Conservation (phyloP, 495 filamentous ascomycete genomes). For the Tuber microsphaerosporum region DNA sequence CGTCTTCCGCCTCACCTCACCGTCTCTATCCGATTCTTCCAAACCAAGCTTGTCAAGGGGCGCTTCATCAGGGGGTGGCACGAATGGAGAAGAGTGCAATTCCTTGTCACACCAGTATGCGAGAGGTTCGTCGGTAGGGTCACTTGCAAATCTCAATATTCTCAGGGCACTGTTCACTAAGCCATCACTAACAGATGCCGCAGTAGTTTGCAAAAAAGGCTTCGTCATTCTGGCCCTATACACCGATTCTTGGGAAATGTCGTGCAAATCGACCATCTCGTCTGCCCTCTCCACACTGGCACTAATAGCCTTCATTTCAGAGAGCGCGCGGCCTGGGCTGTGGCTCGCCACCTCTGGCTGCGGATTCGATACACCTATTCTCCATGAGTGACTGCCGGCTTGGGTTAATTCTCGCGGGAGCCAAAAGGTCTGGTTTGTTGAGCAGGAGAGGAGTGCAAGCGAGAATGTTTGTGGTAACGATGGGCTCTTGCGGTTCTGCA, state of each 20-base stretch:
- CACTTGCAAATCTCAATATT: not conserved
- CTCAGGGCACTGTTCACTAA: not conserved
- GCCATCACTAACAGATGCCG: not conserved
- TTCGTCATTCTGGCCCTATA: constrained; percentile 24
- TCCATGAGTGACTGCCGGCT: not conserved
- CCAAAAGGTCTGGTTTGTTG: constrained; percentile 11
- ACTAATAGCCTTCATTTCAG: constrained; percentile 19
- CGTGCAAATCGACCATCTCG: not conserved
- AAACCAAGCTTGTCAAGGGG: not conserved
- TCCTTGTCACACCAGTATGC: not conserved
- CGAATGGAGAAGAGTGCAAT: not conserved
- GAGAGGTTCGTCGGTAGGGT: not conserved
- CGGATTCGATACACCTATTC: constrained; percentile 28
- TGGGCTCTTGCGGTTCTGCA: constrained; percentile 2
- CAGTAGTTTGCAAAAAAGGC: not conserved
- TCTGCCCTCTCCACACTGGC: not conserved
- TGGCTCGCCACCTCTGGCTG: constrained; percentile 26
- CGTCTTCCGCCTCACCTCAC: not conserved
- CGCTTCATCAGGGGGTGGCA: not conserved
- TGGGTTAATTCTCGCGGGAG: constrained; percentile 19
- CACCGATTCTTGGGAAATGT: constrained; percentile 21
- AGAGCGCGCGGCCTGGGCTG: constrained; percentile 16
- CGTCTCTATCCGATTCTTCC: not conserved
- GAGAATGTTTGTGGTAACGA: constrained; percentile 32
- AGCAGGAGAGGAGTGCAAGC: constrained; percentile 31